phyloP scores from a whole-genome alignment of 2,329 filamentous ascomycete genomes.

The Annulohypoxylon truncatum region DNA sequence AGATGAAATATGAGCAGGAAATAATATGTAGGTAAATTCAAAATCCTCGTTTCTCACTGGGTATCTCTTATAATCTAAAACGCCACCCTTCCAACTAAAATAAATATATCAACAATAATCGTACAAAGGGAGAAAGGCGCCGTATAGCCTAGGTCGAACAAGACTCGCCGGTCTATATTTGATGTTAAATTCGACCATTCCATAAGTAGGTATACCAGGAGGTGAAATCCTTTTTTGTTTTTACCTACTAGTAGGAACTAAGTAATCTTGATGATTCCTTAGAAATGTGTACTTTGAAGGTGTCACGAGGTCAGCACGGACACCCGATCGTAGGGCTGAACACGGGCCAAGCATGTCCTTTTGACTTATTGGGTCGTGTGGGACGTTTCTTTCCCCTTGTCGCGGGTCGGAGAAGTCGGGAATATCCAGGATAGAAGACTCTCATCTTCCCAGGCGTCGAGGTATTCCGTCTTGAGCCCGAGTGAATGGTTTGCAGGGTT shows the following conservation, averaged over 20 bases:
- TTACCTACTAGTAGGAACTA: not conserved
- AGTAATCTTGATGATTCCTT: not conserved
- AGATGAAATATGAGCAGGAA: not conserved
- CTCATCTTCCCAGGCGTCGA: slow-evolving; percentile 48
- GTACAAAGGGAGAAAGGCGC: not conserved
- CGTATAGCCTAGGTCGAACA: not conserved
- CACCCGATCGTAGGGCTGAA: not conserved
- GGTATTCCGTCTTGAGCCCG: slow-evolving; percentile 43
- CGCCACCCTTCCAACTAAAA: slow-evolving; percentile 6
- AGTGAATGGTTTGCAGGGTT: slow-evolving; percentile 36
- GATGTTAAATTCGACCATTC: not conserved
- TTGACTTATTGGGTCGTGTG: not conserved
- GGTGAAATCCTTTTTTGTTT: not conserved
- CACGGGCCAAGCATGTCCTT: not conserved
- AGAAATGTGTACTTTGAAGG: not conserved
- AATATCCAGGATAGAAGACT: slow-evolving; percentile 42
- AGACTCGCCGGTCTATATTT: not conserved
- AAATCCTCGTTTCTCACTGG: slow-evolving; percentile 22
- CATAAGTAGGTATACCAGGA: not conserved
- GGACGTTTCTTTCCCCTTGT: slow-evolving; percentile 19
- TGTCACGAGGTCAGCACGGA: not conserved
- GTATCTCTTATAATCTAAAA: slow-evolving; percentile 23
- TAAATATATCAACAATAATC: not conserved
- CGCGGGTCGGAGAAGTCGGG: not conserved
- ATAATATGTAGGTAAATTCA: slow-evolving; percentile 10